Base-by-base conservation (phyloP, 2,329 filamentous ascomycete genomes). In the Fusarium odoratissimum region DNA sequence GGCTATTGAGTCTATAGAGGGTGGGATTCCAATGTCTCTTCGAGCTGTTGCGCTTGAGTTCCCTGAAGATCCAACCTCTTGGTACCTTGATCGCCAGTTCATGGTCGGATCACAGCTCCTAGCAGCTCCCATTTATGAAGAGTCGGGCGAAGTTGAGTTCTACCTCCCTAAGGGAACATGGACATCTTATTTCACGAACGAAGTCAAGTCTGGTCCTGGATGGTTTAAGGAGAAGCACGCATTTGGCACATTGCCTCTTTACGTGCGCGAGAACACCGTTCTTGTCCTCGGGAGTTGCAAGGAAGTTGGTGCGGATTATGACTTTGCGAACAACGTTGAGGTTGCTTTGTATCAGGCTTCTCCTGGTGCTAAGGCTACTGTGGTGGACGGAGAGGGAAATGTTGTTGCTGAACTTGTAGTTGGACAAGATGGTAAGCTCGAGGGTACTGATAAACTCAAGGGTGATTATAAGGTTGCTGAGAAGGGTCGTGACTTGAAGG, bases 1-100 rank as follows among this genome's bases (percentile, higher is more conserved):
- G 75, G 84, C 82, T 12, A 77, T 79, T 2, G 77, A 77, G 44
- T 81, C 84, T 30, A 80, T 82, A 44, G 82, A 82, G 21, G 83
- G 84, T 4, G 91, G 91, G 1, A 86, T 88, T 70, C 90, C 91
- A 7, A 84, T 92, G 21, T 86, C 87, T 74, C 88, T 93, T 72
- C 83, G 92, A 41, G 87, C 92, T 25, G 87, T 92, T 79, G 90
- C 90, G 64, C 83, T 93, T 37, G 92, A 94, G 80, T 94, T 93
- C 75, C 91, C 91, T 4, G 86, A 90, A 5, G 92, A 94, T 75
- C 86, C 87, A n/a, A 92, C 89, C 8, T 84, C 88, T 0, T 93
- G 91, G 88, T 86, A 84, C 57, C 84, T 92, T 49, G 92, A 94
- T 79, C 87, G 90, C 37, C 90, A 93, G 79, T 94, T 93, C 80